phyloP scores from a whole-genome alignment of 371 early-diverging fungal genomes.

The Circinella minor region DNA sequence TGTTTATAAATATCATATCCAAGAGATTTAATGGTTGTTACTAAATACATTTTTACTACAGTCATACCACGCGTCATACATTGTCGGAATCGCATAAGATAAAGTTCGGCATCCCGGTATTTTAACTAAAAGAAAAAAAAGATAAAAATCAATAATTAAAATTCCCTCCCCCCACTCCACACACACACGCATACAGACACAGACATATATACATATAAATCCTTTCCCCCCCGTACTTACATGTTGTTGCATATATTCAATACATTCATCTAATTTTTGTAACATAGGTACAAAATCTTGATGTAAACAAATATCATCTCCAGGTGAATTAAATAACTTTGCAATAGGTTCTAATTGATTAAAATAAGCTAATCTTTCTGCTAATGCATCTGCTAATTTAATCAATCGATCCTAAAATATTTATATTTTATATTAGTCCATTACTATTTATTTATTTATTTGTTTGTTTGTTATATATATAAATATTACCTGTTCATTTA shows the following conservation, averaged over 20 bases:
- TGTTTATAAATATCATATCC: conserved; percentile 65
- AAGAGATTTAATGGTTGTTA: conserved; percentile 67
- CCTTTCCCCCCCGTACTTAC: conserved; percentile 40
- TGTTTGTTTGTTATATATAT: conserved; percentile 32
- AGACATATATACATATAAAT: too few species aligned
- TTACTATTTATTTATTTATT: conserved; percentile 68
- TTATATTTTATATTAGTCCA: not conserved
- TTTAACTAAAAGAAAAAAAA: conserved; percentile 41
- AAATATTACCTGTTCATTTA: conserved; percentile 64
- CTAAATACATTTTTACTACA: conserved; percentile 86
- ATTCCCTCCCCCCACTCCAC: too few species aligned
- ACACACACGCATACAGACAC: too few species aligned
- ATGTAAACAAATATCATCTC: conserved; percentile 81
- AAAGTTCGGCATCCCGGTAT: conserved; percentile 87
- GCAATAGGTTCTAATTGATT: conserved; percentile 82
- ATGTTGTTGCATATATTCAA: conserved; percentile 78
- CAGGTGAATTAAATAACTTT: conserved; percentile 78
- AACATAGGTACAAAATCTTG: conserved; percentile 81
- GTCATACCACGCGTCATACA: conserved; percentile 91
- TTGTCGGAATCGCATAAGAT: conserved; percentile 88
- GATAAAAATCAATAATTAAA: too few species aligned
- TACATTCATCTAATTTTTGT: conserved; percentile 74
- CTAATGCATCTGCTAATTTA: conserved; percentile 67
- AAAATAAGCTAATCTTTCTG: conserved; percentile 73
- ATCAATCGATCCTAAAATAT: conserved; percentile 58